Conservation (phyloP, 192 early-diverging fungal species). For the Dispira simplex region DNA sequence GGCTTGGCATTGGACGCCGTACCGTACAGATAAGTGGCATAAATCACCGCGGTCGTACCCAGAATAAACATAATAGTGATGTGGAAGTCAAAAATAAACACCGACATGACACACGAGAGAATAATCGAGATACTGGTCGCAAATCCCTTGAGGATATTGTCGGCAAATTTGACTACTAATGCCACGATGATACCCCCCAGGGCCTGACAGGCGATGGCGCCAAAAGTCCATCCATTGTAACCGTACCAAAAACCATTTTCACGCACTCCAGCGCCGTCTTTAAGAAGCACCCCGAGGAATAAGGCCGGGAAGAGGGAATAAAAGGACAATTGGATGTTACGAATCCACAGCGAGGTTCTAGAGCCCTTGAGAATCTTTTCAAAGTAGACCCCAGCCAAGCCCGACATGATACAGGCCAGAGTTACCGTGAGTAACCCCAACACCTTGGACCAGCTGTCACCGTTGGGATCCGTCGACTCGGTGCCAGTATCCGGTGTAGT, state of each 20-base stretch:
- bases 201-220: conserved; percentile 78
- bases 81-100: conserved; percentile 70
- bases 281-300: conserved; percentile 56
- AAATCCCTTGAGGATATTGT: conserved; percentile 99
- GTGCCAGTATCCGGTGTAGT: conserved; percentile 14
- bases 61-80: conserved; percentile 53
- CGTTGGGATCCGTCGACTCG: conserved; percentile 4
- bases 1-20: conserved; percentile 3
- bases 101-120: conserved; percentile 67
- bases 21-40: conserved; percentile 64
- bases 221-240: conserved; percentile 67
- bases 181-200: conserved; percentile 90
- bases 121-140: conserved; percentile 94
- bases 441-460: conserved; percentile 28
- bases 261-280: conserved; percentile 54
- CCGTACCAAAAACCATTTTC: conserved; percentile 83
- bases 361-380: conserved; percentile 93
- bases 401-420: conserved; percentile 78
- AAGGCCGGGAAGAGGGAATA: conserved; percentile 69
- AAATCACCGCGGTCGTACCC: conserved; percentile 59
- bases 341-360: conserved; percentile 67
- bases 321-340: conserved; percentile 86
- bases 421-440: conserved; percentile 66
- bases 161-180: conserved; percentile 93
- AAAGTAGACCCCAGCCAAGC: conserved; percentile 95